phyloP scores from a whole-genome alignment of 768 basidiomycete genomes.

The Cyclocybe cylindracea region DNA sequence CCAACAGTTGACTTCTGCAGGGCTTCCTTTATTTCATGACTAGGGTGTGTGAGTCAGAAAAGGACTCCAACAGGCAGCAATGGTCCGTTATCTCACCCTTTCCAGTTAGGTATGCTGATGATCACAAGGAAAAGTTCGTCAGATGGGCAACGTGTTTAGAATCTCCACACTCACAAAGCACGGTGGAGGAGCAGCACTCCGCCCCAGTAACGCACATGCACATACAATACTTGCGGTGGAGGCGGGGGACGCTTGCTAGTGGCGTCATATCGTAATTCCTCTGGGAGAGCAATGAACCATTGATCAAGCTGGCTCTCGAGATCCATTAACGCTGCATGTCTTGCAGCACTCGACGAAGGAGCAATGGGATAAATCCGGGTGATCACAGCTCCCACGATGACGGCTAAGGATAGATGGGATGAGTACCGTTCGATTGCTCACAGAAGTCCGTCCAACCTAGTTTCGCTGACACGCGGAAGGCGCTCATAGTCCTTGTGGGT shows the following conservation, averaged over 20 bases:
- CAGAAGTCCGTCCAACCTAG: conserved; percentile 47
- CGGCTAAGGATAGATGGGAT: conserved; percentile 37
- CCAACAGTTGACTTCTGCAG: conserved; percentile 50
- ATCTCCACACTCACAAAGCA: conserved; percentile 63
- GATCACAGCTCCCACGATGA: conserved; percentile 68
- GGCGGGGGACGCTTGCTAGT: conserved; percentile 53
- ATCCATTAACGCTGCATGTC: conserved; percentile 48
- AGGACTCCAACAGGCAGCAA: conserved; percentile 1
- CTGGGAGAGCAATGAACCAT: conserved; percentile 73
- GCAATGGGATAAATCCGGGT: conserved; percentile 72
- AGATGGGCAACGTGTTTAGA: background rate
- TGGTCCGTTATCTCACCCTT: conserved; percentile 43
- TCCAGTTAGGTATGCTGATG: conserved; percentile 71
- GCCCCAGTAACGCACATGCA: conserved; percentile 79
- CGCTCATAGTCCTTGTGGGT: conserved; percentile 50
- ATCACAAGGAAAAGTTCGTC: background rate
- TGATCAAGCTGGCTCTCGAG: conserved; percentile 72
- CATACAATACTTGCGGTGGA: conserved; percentile 63
- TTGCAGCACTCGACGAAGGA: conserved; percentile 41
- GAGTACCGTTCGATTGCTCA: background rate
- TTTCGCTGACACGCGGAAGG: conserved; percentile 55
- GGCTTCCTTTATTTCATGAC: conserved; percentile 37
- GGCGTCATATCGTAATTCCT: conserved; percentile 60
- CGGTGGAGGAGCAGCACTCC: conserved; percentile 74
- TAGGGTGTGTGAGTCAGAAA: conserved; percentile 5